Conservation (phyloP, 768 basidiomycete species). For the Amanita pallidorosea region DNA sequence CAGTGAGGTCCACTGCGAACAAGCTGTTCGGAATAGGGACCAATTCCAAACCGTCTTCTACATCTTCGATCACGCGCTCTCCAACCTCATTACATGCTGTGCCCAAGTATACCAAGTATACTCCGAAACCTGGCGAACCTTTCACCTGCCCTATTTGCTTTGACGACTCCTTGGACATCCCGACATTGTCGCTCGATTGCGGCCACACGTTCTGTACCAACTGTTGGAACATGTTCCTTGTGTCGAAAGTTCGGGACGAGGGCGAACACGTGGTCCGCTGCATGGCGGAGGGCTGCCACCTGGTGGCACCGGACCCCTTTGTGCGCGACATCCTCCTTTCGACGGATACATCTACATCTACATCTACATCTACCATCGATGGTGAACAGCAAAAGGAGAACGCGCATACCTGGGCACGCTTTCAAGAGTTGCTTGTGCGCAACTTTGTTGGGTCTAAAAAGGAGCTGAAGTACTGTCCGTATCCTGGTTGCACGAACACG, state of each 20-base stretch:
- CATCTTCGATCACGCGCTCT: conserved; percentile 15
- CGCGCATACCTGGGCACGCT: conserved; percentile 48
- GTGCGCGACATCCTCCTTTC: conserved; percentile 41
- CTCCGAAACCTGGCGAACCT: conserved; percentile 26
- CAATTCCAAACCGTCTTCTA: conserved; percentile 20
- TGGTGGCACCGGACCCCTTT: conserved; percentile 56
- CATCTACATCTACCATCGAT: conserved; percentile 10
- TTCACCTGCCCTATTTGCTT: conserved; percentile 95
- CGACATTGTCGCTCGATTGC: conserved; percentile 67
- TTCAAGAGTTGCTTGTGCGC: conserved; percentile 80
- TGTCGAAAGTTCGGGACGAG: conserved; percentile 75
- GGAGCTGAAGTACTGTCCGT: conserved; percentile 89
- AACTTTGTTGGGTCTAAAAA: conserved; percentile 82
- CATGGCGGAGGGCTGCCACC: conserved; percentile 70
- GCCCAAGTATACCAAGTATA: conserved; percentile 19
- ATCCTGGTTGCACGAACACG: conserved; percentile 90
- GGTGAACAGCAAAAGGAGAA: conserved; percentile 28
- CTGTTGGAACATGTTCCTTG: conserved; percentile 78
- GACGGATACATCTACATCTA: no score
- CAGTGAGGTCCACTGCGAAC: conserved; percentile 23
- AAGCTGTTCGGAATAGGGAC: conserved; percentile 24
- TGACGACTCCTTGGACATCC: conserved; percentile 51
- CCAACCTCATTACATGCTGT: conserved; percentile 14
- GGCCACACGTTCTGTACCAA: conserved; percentile 74
- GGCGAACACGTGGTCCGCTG: conserved; percentile 64